These are phyloP conservation scores for Hypoxylon rubiginosum DNA, from an alignment of 2,329 filamentous ascomycete genomes.

Conservation along the genomic window DNA sequence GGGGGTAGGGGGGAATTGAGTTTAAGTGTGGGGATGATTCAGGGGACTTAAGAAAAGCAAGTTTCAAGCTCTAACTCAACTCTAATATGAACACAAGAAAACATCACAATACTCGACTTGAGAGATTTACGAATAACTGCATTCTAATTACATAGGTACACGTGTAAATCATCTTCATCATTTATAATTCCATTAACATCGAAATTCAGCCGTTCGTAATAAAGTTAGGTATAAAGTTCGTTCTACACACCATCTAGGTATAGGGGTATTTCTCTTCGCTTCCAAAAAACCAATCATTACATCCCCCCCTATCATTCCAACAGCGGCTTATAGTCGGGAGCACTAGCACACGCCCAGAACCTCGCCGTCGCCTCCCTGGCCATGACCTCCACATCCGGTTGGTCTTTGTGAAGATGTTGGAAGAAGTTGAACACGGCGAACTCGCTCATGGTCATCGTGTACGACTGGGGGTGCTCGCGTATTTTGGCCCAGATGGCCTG, in stretches of 20 bases:
- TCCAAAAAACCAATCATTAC: neutral
- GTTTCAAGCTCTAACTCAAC: too few relatives aligned
- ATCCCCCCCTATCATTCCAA: neutral
- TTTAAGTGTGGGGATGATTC: neutral
- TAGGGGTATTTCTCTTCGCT: too few relatives aligned
- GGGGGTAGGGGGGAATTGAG: neutral
- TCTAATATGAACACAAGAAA: too few relatives aligned
- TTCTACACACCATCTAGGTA: too few relatives aligned
- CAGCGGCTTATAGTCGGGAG: neutral
- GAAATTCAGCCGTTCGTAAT: too few relatives aligned
- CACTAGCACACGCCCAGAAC: constrained; percentile 65
- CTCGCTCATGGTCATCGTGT: constrained; percentile 81
- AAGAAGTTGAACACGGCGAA: constrained; percentile 92
- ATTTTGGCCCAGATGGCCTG: constrained; percentile 77
- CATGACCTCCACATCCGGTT: constrained; percentile 60
- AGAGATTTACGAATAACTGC: too few relatives aligned
- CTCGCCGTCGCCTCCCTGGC: constrained; percentile 59
- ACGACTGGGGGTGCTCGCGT: constrained; percentile 73
- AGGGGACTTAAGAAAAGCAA: too few relatives aligned
- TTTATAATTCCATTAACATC: too few relatives aligned
- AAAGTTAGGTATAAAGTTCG: too few relatives aligned
- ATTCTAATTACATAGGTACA: too few relatives aligned
- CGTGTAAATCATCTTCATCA: too few relatives aligned
- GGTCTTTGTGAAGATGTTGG: constrained; percentile 71
- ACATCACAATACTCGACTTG: too few relatives aligned